Evolutionary conservation across 2,329 filamentous ascomycete genomes (phyloP).

Genomic region (Corynespora cassiicola): DNA sequence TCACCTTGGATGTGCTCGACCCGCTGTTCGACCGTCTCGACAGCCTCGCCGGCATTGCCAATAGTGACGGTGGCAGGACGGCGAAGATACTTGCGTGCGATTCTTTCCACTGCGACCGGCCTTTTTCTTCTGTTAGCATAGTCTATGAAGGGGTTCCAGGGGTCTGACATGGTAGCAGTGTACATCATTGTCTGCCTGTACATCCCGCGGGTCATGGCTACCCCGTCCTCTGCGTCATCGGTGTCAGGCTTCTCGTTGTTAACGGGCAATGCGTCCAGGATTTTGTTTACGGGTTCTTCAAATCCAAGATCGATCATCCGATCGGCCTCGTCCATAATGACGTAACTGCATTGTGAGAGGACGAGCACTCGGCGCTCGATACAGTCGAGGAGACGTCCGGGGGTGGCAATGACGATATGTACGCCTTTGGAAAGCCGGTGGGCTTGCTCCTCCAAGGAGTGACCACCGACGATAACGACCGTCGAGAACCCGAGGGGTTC

Average conservation of each 20-base stretch:
- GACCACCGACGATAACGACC: conserved; percentile 97
- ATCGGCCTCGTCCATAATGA: conserved; percentile 99
- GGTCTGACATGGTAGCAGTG: conserved; percentile 99
- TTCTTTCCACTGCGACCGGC: conserved; percentile 88
- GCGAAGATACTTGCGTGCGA: conserved; percentile 95
- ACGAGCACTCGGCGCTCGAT: conserved; percentile 93
- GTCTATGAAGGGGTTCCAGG: too few relatives aligned
- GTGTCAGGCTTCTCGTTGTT: conserved; percentile 94
- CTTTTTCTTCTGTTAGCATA: too few relatives aligned
- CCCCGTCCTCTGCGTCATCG: conserved; percentile 85
- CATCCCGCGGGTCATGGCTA: conserved; percentile 82
- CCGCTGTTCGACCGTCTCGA: conserved; percentile 96
- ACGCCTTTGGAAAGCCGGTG: conserved; percentile 90
- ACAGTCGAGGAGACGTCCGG: conserved; percentile 94
- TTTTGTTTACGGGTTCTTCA: conserved; percentile 97
- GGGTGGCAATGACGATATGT: conserved; percentile 98
- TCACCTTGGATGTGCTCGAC: conserved; percentile 91
- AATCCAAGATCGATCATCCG: conserved; percentile 99
- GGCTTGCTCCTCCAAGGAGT: conserved; percentile 91
- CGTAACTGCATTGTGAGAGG: conserved; percentile 94
- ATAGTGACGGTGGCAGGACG: conserved; percentile 94
- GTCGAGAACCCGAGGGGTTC: conserved; percentile 89
- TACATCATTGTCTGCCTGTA: conserved; percentile 99
- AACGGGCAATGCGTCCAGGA: conserved; percentile 91
- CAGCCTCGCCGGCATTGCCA: conserved; percentile 91